Evolutionary conservation across 2,329 filamentous ascomycete species (phyloP), one percentile per base, ranked within the genome.

Genomic region (Periglandula ipomoeae): DNA sequence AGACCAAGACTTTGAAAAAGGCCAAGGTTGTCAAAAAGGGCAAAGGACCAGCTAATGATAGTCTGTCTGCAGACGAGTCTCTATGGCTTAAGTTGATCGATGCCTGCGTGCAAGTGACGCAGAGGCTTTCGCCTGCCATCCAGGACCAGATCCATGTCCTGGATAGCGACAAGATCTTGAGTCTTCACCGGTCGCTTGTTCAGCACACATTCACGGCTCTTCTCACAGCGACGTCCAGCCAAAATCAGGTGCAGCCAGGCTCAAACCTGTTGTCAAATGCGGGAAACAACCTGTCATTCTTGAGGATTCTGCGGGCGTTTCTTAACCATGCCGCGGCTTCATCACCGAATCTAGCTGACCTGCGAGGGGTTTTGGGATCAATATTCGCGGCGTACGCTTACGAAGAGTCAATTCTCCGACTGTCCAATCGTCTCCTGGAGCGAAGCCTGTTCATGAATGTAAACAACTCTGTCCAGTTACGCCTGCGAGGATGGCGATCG

Each of bases 321-420:
- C 79, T 98, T 26, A 82, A 85, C 1, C 82, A 88, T 41, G 91
- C 90, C 0, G 85, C 89, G 0, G 77, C 80, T 22, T 82, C 84
- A 17, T 94, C 89, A 0, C 90, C 93, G 0, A 94, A 87, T 11
- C 74, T 98, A 2, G 84, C 88, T 1, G 89, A 97, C 61, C 76
- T 98, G 3, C 85, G 93, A 40, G 79, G 80, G 6, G 90, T 97
- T 1, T 77, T 98, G 2, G 74, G 81, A 1, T 93, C 90, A 11
- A 91, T 98, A 48, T 97, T 98, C 68, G 83, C 91, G 0, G 91
- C 93, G 0, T 98, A 98, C 63, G 85, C 89, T 0, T 96, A 97
- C 62, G 93, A 98, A 65, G 87, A 91, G 63, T 90, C 87, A 0
- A 87, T 98, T 15, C 76, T 98, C 19, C 76, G 79, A 2, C 78